phyloP scores from a whole-genome alignment of 305 asterid genomes.

The Lippia alba region DNA sequence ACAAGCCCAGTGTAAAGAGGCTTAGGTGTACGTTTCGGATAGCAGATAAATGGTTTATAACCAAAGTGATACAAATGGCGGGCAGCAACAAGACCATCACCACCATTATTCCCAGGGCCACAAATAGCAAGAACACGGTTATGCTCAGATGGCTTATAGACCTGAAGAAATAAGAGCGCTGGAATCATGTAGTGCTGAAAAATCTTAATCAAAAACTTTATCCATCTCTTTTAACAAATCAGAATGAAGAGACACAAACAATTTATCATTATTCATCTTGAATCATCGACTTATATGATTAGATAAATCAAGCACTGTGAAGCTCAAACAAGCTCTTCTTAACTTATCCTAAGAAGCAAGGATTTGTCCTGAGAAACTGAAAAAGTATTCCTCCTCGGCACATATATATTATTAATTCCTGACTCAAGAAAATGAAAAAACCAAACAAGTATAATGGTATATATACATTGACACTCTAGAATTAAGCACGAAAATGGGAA shows the following conservation, averaged over 20 bases:
- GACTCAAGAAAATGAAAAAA: no score
- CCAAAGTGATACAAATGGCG: conserved; percentile 95
- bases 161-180: conserved; percentile 52
- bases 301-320: no score
- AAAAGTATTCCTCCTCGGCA: no score
- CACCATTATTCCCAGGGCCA: conserved; percentile 97
- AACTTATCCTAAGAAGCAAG: no score
- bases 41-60: conserved; percentile 76
- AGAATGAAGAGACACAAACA: no score
- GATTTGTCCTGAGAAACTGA: no score
- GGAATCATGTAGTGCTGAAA: conserved; percentile 8
- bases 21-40: conserved; percentile 82
- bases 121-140: conserved; percentile 84
- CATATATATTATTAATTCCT: background rate
- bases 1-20: conserved; percentile 79
- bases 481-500: background rate
- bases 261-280: no score
- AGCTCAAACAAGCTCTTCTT: no score
- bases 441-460: background rate
- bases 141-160: conserved; percentile 61
- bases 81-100: conserved; percentile 97
- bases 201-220: background rate
- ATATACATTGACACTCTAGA: background rate
- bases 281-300: no score
- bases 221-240: no score